Evolutionary conservation across 2,329 filamentous ascomycete genomes (phyloP).

Genomic region (Beauveria sp.): DNA sequence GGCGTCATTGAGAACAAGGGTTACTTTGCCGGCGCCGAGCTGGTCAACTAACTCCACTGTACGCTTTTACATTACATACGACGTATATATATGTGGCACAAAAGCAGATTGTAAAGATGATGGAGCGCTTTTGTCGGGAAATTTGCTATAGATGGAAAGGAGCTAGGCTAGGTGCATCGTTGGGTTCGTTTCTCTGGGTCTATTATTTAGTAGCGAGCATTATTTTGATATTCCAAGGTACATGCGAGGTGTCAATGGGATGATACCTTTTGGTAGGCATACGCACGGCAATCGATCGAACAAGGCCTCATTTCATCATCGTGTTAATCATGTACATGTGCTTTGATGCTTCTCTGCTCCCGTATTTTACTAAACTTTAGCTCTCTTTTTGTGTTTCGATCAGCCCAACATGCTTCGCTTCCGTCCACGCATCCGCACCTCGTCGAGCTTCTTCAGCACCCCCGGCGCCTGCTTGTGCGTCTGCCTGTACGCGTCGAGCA

Average conservation of each 20-base stretch:
- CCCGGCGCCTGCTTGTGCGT: conserved; percentile 67
- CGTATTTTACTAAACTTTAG: not conserved
- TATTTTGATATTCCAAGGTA: not conserved
- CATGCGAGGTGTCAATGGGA: not conserved
- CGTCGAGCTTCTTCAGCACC: conserved; percentile 77
- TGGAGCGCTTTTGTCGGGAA: not conserved
- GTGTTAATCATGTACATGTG: not conserved
- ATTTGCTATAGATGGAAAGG: not conserved
- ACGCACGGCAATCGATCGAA: not conserved
- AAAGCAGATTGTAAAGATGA: not conserved
- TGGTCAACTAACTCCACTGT: conserved; percentile 35
- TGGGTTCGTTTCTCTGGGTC: not conserved
- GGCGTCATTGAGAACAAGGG: conserved; percentile 98
- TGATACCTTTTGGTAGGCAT: not conserved
- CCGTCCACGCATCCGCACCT: conserved; percentile 85
- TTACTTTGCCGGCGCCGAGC: conserved; percentile 82
- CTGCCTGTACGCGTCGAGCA: conserved; percentile 66
- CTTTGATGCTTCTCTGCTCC: no score
- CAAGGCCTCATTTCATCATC: not conserved
- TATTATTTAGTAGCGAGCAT: conserved; percentile 7
- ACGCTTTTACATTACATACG: not conserved
- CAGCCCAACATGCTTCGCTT: conserved; percentile 96
- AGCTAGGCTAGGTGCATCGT: not conserved
- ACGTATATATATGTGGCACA: not conserved
- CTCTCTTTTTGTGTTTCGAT: not conserved